Evolutionary conservation across 495 filamentous ascomycete genomes (phyloP).

Genomic region (Podospora sp.): DNA sequence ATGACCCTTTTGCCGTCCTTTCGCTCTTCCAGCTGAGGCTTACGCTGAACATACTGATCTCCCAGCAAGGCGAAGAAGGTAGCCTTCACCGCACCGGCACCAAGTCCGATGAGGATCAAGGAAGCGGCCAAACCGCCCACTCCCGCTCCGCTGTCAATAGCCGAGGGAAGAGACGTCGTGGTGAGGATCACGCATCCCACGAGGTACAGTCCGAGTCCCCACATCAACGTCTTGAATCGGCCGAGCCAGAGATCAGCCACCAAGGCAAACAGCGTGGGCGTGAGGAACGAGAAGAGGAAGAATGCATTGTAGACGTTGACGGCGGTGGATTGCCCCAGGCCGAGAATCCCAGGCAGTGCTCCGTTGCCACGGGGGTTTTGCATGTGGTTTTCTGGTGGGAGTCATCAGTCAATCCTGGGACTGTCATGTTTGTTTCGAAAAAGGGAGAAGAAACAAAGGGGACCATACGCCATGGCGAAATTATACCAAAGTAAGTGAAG

Average conservation of each 20-base stretch:
- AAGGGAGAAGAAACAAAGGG: background rate
- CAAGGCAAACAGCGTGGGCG: conserved; percentile 35
- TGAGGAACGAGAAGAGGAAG: conserved; percentile 47
- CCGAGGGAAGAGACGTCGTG: conserved; percentile 51
- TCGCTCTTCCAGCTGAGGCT: conserved; percentile 35
- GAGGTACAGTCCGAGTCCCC: conserved; percentile 44
- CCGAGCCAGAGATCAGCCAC: conserved; percentile 38
- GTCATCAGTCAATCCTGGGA: conserved; percentile 6
- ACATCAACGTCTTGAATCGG: conserved; percentile 32
- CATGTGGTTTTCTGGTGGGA: conserved; percentile 32
- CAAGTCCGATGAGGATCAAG: conserved; percentile 53
- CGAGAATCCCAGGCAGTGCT: conserved; percentile 41
- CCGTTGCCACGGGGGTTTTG: conserved; percentile 23
- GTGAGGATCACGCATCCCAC: conserved; percentile 54
- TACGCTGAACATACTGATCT: conserved; percentile 49
- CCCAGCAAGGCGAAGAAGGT: conserved; percentile 53
- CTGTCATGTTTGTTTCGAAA: background rate
- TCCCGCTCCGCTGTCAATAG: conserved; percentile 51
- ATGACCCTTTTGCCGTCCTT: conserved; percentile 47
- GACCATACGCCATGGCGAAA: conserved; percentile 27
- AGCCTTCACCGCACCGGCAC: conserved; percentile 56
- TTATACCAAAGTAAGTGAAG: conserved; percentile 30
- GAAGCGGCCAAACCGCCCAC: conserved; percentile 41
- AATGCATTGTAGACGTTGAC: conserved; percentile 57
- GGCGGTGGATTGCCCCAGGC: conserved; percentile 46